A percentile compares a stretch with the other conserved stretches of the same genome.
Conservation (phyloP, 495 filamentous ascomycete species). For the Penicillium macrosclerotiorum region DNA sequence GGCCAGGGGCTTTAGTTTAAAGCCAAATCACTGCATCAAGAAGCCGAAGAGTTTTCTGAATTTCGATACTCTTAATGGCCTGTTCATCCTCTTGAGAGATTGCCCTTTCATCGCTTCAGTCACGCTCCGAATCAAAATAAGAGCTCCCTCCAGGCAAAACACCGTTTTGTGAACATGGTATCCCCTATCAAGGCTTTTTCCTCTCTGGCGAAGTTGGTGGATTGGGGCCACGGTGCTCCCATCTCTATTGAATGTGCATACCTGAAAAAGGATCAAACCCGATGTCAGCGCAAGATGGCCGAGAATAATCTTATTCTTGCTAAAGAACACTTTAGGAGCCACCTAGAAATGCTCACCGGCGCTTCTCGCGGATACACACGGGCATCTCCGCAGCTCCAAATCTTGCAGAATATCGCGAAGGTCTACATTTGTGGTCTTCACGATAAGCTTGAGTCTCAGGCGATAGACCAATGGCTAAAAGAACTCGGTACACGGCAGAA, state of each 20-base stretch:
- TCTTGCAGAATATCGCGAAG: not conserved
- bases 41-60: not conserved
- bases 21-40: not conserved
- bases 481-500: not conserved
- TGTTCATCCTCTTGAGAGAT: not conserved
- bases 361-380: not conserved
- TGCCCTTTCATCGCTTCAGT: not conserved
- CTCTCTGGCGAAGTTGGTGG: slow-evolving; percentile 1
- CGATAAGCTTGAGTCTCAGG: not conserved
- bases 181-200: not conserved
- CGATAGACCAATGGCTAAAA: slow-evolving; percentile 1
- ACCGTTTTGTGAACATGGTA: not conserved
- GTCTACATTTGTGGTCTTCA: not conserved
- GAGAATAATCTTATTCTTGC: not conserved
- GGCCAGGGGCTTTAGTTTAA: no score
- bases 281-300: not conserved
- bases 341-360: not conserved
- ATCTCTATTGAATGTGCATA: not conserved
- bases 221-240: not conserved
- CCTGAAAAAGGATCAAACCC: not conserved
- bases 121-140: not conserved
- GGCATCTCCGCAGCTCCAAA: not conserved
- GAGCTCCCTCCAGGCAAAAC: not conserved
- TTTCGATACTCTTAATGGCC: not conserved
- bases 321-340: not conserved